Percentiles rank a stretch among this genome's conserved stretches.
phyloP scores from a whole-genome alignment of 2,329 filamentous ascomycete species.

The Hypocrella siamensis region DNA sequence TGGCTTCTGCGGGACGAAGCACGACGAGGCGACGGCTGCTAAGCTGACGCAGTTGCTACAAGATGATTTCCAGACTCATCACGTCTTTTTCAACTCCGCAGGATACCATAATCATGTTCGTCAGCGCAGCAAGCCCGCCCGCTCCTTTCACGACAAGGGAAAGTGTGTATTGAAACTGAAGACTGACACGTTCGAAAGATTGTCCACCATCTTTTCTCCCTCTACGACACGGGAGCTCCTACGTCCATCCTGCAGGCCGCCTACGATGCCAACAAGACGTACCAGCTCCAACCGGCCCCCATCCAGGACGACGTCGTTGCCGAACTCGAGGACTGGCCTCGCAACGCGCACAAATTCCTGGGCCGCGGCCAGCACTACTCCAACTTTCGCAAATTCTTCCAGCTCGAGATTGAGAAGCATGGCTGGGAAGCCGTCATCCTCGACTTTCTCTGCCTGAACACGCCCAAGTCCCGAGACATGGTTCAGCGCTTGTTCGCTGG shows the following conservation, averaged over 20 bases:
- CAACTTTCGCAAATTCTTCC: constrained; percentile 65
- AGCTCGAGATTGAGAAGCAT: constrained; percentile 50
- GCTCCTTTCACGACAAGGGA: constrained; percentile 2
- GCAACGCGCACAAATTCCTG: constrained; percentile 38
- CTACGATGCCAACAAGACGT: constrained; percentile 48
- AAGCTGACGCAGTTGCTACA: constrained; percentile 56
- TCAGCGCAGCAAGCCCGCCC: not conserved
- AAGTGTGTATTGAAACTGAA: constrained; percentile 3
- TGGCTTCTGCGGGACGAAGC: constrained; percentile 29
- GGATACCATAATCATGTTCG: constrained; percentile 69
- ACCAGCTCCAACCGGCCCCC: constrained; percentile 43
- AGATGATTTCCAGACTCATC: constrained; percentile 47
- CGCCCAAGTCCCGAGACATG: constrained; percentile 51
- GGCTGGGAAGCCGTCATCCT: constrained; percentile 44
- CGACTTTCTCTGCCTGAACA: constrained; percentile 53
- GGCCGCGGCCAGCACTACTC: constrained; percentile 49
- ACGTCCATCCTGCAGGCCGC: constrained; percentile 41
- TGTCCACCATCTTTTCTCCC: constrained; percentile 57
- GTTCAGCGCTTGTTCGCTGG: constrained; percentile 52
- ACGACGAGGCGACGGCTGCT: constrained; percentile 42
- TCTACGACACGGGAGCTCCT: constrained; percentile 60
- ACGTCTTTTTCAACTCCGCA: constrained; percentile 63
- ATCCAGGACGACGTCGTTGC: constrained; percentile 33
- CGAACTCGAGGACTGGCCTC: constrained; percentile 37
- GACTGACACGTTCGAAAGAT: too few relatives aligned